phyloP scores from a whole-genome alignment of 192 early-diverging fungal species.

The Gamsiella multidivaricata region DNA sequence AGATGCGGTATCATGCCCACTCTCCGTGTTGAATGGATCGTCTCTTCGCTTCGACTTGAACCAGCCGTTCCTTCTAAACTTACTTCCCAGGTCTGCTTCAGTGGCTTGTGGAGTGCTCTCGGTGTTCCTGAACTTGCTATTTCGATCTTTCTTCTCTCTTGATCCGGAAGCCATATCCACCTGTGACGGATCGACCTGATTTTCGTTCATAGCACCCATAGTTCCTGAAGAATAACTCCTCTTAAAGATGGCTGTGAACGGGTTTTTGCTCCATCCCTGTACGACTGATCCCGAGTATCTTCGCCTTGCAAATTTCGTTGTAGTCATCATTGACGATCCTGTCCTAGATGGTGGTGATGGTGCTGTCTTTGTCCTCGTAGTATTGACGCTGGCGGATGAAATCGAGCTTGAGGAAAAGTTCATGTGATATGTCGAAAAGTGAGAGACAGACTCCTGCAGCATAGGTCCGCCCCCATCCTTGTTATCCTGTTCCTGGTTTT shows the following conservation, averaged over 20 bases:
- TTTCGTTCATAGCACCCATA: no score
- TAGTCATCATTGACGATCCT: background rate
- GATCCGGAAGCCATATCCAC: no score
- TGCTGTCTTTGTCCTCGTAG: no score
- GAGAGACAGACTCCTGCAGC: conserved; percentile 3
- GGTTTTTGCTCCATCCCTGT: conserved; percentile 3
- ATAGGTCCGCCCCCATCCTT: conserved; percentile 1
- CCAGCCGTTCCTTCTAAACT: background rate
- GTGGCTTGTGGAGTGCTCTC: no score
- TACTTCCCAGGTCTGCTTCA: no score
- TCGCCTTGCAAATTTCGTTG: background rate
- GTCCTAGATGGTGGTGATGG: background rate
- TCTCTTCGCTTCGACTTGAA: background rate
- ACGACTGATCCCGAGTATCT: background rate
- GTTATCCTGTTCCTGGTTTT: background rate
- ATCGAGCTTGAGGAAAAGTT: conserved; percentile 6
- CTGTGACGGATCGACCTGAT: no score
- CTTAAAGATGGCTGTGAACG: conserved; percentile 25
- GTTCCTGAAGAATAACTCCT: background rate
- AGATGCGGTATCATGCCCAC: background rate
- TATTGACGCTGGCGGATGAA: no score
- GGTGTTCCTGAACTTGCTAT: no score
- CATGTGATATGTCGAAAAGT: conserved; percentile 12
- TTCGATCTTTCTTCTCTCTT: no score
- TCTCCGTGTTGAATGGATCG: background rate